Evolutionary conservation across 2,329 filamentous ascomycete species (phyloP).

Genomic region (Aspergillus versicolor): DNA sequence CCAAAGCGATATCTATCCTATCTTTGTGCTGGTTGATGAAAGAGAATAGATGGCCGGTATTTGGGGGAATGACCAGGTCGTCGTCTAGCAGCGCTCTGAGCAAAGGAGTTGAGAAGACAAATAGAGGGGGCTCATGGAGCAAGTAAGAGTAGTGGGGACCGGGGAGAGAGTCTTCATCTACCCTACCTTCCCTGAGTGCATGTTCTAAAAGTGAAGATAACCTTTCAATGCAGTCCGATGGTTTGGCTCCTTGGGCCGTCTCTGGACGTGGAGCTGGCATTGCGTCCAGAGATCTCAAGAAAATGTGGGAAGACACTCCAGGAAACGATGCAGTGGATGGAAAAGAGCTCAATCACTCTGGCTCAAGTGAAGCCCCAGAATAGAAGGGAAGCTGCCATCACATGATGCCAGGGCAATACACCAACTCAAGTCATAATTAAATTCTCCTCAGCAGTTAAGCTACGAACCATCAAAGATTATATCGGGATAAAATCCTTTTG

Average conservation of each 20-base stretch:
- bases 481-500: not conserved
- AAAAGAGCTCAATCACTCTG: not conserved
- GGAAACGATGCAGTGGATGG: not conserved
- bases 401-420: not conserved
- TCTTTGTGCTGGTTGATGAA: not conserved
- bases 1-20: not conserved
- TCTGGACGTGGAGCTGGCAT: slow-evolving; percentile 1
- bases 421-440: not conserved
- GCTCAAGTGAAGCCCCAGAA: not conserved
- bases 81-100: slow-evolving; percentile 8
- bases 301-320: not conserved
- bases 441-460: not conserved
- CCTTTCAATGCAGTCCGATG: slow-evolving; percentile 3
- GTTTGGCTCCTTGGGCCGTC: not conserved
- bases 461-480: not conserved
- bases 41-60: slow-evolving; percentile 1
- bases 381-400: slow-evolving; percentile 1
- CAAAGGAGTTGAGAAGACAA: slow-evolving; percentile 4
- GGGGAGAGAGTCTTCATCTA: not conserved
- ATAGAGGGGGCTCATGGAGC: not conserved
- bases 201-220: slow-evolving; percentile 7
- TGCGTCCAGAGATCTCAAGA: not conserved
- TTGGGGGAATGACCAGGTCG: not conserved
- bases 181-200: not conserved
- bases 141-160: slow-evolving; percentile 6